Base-by-base conservation (phyloP, 148 eudicot species). In the Fagopyrum tataricum region DNA sequence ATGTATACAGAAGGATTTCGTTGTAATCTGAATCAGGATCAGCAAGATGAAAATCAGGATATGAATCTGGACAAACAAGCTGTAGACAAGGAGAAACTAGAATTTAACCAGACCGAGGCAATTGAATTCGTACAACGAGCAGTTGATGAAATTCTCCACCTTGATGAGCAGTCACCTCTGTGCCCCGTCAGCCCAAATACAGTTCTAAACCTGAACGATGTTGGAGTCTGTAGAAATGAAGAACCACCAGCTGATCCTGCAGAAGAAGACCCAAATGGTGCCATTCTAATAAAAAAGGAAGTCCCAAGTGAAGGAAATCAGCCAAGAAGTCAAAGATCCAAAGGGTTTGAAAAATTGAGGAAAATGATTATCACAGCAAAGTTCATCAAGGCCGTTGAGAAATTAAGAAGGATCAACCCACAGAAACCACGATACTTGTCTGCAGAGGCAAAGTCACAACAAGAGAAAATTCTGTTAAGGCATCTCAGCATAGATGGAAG, bases 391-490 rank as follows among this genome's bases (percentile, higher is more conserved):
- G 52, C 72, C 2, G 31, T 70, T 43, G 72, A 70, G 72, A 70
- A 70, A 13, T 51, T 70, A 24, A 70, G 48, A 46, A 70, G 39
- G 55, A 76, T 79, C 24, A 88, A 80, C 26, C 72, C 75, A 56
- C 44, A 20, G 64, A 76, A 74, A 17, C 78, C 79, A 40, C 77
- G 53, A 0, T 42, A 41, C 52, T 42, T 70, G 72, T 43, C 72
- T 46, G 23, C 53, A 67, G 59, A 73, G 26, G 18, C 73, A 47
- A 76, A 51, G 55, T 59, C 73, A 24, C 80, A 83, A 67, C 85
- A 66, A 72, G 85, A 85, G 58, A 84, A 72, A 44, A 75, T 75
- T 62, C 52, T n/a, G 72, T 13, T 70, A 21, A 70, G 72, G 52
- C 72, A 44, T 70, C 51, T 43, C 39, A 44, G 15, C 37, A 70